Evolutionary conservation across 2,329 filamentous ascomycete genomes (phyloP), one percentile per base, ranked within the genome.

Genomic region (Cyanodermella asteris): DNA sequence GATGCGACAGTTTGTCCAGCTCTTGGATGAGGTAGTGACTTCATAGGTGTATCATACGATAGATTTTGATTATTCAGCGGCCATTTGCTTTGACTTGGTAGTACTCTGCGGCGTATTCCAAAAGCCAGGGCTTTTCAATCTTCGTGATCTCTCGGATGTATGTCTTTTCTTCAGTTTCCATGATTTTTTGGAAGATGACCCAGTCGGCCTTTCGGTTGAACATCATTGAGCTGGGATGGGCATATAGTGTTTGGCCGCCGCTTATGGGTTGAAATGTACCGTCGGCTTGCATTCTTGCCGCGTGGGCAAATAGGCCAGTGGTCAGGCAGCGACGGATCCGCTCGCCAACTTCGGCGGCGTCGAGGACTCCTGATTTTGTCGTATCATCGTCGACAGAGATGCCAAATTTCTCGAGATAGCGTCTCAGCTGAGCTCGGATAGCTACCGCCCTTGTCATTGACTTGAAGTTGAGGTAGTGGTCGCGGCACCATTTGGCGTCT

Each of bases 141-240:
- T 78, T 87, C n/a, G 72, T 87, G 30, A 94, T 56, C 47, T 94
- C 84, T 28, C 80, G 61, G 38, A 97, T 90, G 43, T 73, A 94
- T 1, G 66, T 81, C 57, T 94, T 94, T 34, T 65, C 67, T 7
- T 73, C 68, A 4, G 77, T 90, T 52, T 94, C 78, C 59, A 91
- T 67, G 18, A 91, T 68, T 50, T 93, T 84, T 39, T 90, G 75
- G 42, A 93, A 97, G 17, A 97, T 64, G 7, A 94, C 81, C 81
- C 84, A 94, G 34, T 93, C 81, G 7, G 80, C 80, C 53, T 90
- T 93, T 28, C 82, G 70, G 47, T 91, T 91, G 56, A 94, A 94
- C 69, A 94, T 80, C 36, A 94, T 52, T 19, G 76, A 90, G 41
- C 69, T 91, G 1, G 87, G 87, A 49, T 97, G 87, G 13, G 81